Conservation (phyloP, 176 grass and related monocot species). For the Aegilops speltoides region DNA sequence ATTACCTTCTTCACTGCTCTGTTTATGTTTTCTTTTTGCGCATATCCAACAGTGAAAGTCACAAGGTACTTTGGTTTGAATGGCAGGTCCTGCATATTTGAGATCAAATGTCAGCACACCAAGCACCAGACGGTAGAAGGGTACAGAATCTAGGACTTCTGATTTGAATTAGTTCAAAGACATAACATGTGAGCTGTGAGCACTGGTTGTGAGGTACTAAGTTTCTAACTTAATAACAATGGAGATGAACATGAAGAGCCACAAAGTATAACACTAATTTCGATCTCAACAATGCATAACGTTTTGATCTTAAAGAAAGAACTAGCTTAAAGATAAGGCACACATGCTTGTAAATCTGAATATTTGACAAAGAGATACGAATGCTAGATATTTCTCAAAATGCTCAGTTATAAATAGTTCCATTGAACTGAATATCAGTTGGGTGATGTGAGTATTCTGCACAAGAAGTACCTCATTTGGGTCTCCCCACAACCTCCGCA, state of each 20-base stretch:
- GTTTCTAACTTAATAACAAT: background rate
- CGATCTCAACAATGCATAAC: background rate
- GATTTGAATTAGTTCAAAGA: background rate
- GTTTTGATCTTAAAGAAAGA: slow-evolving; percentile 16
- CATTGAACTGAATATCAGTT: background rate
- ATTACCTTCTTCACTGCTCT: slow-evolving; percentile 81
- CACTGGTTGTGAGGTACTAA: background rate
- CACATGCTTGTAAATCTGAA: background rate
- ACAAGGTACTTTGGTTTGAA: slow-evolving; percentile 90
- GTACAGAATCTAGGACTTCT: background rate
- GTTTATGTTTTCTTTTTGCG: slow-evolving; percentile 82
- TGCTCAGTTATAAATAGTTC: background rate
- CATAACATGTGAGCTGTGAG: background rate
- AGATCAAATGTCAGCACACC: slow-evolving; percentile 32
- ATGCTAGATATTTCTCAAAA: background rate
- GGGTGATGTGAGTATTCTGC: background rate
- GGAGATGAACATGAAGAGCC: no score
- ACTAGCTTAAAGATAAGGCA: background rate
- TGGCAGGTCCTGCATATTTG: slow-evolving; percentile 68
- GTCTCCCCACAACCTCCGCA: slow-evolving; percentile 71
- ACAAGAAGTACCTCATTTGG: slow-evolving; percentile 56
- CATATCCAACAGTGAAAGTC: slow-evolving; percentile 73
- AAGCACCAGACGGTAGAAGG: background rate
- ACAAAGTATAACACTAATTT: background rate
- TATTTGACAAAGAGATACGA: background rate